These are phyloP conservation scores for Acer yangbiense DNA, from an alignment of 345 rosid species.

Conservation along the genomic window DNA sequence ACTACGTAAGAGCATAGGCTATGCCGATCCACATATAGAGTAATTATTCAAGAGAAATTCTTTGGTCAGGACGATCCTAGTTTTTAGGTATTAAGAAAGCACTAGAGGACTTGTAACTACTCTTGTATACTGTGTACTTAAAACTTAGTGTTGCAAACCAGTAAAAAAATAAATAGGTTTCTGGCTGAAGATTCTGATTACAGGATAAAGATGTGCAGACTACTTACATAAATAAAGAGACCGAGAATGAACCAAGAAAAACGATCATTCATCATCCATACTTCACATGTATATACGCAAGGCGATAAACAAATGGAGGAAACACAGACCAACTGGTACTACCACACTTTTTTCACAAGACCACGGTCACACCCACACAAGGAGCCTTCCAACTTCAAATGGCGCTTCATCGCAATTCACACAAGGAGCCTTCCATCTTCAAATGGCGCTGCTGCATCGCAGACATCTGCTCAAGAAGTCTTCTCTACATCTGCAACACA, in stretches of 20 bases:
- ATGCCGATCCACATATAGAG: too few species aligned
- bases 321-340: background rate
- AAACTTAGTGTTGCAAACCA: background rate
- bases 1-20: background rate
- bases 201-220: background rate
- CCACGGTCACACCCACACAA: background rate
- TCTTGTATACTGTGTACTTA: background rate
- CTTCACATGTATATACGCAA: constrained; percentile 12
- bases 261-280: constrained; percentile 2
- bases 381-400: constrained; percentile 3
- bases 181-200: background rate
- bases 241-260: background rate
- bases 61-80: too few species aligned
- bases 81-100: background rate
- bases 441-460: constrained; percentile 3
- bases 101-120: background rate
- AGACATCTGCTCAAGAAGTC: constrained; percentile 26
- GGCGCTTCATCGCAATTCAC: background rate
- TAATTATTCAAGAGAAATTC: too few species aligned
- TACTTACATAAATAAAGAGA: constrained; percentile 10
- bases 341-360: constrained; percentile 12
- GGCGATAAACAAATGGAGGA: constrained; percentile 1
- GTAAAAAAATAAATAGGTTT: background rate
- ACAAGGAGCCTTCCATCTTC: constrained; percentile 3
- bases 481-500: constrained; percentile 28